Conservation (phyloP, 1,139 yeast genomes). For the Candida tetrigidarum region DNA sequence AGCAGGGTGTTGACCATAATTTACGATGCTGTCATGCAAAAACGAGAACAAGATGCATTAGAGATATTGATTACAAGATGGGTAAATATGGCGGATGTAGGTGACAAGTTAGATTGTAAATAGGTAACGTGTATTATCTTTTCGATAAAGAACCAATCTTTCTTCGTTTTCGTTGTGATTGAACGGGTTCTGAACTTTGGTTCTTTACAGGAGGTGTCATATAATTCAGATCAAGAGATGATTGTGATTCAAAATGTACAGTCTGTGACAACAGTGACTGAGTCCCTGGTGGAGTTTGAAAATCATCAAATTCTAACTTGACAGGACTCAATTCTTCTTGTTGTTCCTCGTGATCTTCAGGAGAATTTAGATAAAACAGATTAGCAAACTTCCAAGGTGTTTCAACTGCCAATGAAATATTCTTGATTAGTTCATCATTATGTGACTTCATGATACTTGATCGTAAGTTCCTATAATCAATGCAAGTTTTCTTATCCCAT, state of each 20-base stretch:
- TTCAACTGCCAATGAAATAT: slow-evolving; percentile 11
- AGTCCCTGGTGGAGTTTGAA: background rate
- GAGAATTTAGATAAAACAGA: slow-evolving; percentile 9
- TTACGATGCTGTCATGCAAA: slow-evolving; percentile 43
- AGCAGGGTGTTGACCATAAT: slow-evolving; percentile 39
- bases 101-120: no score
- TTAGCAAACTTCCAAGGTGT: slow-evolving; percentile 17
- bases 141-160: slow-evolving; percentile 14
- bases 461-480: slow-evolving; percentile 12
- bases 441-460: slow-evolving; percentile 7
- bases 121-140: no score
- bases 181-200: no score
- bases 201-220: slow-evolving; percentile 1
- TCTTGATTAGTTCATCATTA: slow-evolving; percentile 9
- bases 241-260: slow-evolving; percentile 2
- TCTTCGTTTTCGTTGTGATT: slow-evolving; percentile 17
- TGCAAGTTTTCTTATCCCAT: slow-evolving; percentile 21
- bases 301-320: slow-evolving; percentile 8
- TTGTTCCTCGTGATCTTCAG: slow-evolving; percentile 9
- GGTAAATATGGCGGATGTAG: slow-evolving; percentile 27
- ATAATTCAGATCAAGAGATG: background rate
- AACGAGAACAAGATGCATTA: slow-evolving; percentile 42
- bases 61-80: slow-evolving; percentile 43
- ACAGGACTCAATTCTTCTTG: slow-evolving; percentile 12
- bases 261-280: slow-evolving; percentile 1